These are phyloP conservation scores for Daldinia grandis DNA, from an alignment of 495 filamentous ascomycete species.

Conservation along the genomic window DNA sequence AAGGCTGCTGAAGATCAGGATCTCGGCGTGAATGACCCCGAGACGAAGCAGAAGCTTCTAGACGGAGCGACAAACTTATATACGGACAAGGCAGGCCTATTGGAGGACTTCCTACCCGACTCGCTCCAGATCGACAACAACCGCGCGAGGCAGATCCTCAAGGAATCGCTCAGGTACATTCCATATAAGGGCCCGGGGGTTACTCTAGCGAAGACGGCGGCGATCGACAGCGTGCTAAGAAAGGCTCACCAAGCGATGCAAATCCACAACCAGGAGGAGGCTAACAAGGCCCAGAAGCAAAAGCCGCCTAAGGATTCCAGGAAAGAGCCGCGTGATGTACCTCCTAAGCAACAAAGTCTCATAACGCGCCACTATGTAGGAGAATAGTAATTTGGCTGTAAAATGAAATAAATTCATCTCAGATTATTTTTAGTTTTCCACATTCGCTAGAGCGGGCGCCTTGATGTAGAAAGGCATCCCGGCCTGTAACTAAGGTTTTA, in stretches of 20 bases:
- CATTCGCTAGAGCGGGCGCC: neutral
- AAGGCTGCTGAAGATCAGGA: conserved; percentile 16
- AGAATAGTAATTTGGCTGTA: neutral
- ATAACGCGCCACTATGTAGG: neutral
- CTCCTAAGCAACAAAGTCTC: neutral
- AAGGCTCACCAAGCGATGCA: neutral
- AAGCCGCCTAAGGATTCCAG: neutral
- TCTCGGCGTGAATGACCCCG: neutral
- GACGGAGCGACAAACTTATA: conserved; percentile 39
- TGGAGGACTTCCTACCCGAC: neutral
- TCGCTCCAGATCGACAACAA: neutral
- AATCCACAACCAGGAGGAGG: neutral
- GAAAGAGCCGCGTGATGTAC: neutral
- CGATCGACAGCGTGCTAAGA: conserved; percentile 33
- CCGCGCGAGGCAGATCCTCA: conserved; percentile 8
- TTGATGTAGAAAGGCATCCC: neutral
- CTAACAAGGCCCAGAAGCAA: neutral
- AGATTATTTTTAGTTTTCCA: neutral
- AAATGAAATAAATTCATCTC: neutral
- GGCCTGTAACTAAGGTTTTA: neutral
- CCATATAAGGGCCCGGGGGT: too few species aligned
- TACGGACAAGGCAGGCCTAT: neutral
- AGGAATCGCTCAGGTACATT: neutral
- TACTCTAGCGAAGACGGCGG: conserved; percentile 35
- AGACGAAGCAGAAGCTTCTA: conserved; percentile 23